Conservation (phyloP, 139 green algal species). For the Mesostigma viride region DNA sequence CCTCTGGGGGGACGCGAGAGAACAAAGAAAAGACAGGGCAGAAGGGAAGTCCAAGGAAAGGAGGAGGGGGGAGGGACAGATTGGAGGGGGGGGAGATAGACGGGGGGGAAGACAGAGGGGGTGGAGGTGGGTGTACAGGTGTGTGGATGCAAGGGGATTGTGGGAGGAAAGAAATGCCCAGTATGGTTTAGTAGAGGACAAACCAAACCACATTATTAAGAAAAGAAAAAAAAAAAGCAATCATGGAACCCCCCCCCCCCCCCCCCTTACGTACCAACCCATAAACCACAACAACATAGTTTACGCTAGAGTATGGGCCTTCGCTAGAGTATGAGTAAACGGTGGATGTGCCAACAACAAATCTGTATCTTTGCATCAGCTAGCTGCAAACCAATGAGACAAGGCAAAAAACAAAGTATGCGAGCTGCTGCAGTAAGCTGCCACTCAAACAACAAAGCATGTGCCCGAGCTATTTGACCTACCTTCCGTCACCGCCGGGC, state of each 20-base stretch:
- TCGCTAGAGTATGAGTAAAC: too few relatives aligned
- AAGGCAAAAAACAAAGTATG: too few relatives aligned
- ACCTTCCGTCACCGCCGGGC: conserved; percentile 25
- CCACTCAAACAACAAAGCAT: neutral
- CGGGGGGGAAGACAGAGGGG: neutral
- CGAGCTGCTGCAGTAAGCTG: neutral
- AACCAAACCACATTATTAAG: too few relatives aligned
- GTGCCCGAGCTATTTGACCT: neutral
- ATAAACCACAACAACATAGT: too few relatives aligned
- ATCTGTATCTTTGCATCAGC: too few relatives aligned
- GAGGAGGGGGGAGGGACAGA: neutral
- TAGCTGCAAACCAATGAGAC: too few relatives aligned
- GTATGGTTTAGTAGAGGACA: neutral
- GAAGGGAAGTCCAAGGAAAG: neutral
- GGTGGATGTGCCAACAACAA: too few relatives aligned
- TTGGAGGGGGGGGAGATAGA: neutral
- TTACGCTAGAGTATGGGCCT: too few relatives aligned
- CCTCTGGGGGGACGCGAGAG: conserved; percentile 15
- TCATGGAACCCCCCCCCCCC: too few relatives aligned
- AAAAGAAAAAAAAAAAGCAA: too few relatives aligned
- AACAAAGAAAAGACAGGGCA: neutral
- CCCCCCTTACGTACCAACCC: too few relatives aligned
- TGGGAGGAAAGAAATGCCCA: neutral
- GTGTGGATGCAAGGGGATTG: neutral
- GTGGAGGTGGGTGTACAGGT: neutral